Conservation (phyloP, 108 stramenopile genomes). For the Seminavis robusta region DNA sequence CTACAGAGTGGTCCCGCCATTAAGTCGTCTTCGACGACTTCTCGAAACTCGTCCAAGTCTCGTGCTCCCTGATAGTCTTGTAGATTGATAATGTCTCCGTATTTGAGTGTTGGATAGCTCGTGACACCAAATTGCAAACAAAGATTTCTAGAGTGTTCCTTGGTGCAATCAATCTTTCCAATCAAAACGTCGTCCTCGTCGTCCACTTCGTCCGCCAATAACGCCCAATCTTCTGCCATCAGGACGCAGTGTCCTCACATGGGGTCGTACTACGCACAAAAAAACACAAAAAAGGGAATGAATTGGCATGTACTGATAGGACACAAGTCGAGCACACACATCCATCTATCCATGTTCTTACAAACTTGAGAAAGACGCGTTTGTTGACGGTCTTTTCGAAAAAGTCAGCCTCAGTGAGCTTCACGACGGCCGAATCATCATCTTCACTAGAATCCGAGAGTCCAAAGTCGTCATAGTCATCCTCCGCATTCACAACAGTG, state of each 20-base stretch:
- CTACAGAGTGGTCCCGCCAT: slow-evolving; percentile 48
- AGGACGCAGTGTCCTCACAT: slow-evolving; percentile 42
- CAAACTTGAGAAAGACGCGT: slow-evolving; percentile 81
- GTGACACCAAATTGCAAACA: slow-evolving; percentile 73
- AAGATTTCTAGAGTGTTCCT: slow-evolving; percentile 59
- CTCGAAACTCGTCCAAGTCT: slow-evolving; percentile 49
- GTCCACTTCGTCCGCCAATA: slow-evolving; percentile 64
- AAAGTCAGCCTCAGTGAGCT: slow-evolving; percentile 64
- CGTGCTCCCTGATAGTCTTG: slow-evolving; percentile 83
- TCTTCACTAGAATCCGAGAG: too few species aligned
- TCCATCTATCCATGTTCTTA: slow-evolving; percentile 60
- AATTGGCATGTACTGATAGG: too few species aligned
- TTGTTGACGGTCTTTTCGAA: slow-evolving; percentile 58
- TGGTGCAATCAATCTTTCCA: slow-evolving; percentile 87
- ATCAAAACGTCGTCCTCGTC: slow-evolving; percentile 48
- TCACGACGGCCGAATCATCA: too few species aligned
- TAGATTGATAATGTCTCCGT: slow-evolving; percentile 54
- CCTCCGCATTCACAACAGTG: too few species aligned
- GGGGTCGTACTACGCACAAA: not conserved
- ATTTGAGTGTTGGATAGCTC: slow-evolving; percentile 82
- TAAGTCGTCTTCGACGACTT: slow-evolving; percentile 66
- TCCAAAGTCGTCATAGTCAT: too few species aligned
- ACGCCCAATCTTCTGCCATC: slow-evolving; percentile 75
- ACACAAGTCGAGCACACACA: too few species aligned
- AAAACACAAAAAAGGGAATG: not conserved